Evolutionary conservation across 495 filamentous ascomycete species (phyloP).

Genomic region (Elaphomyces granulatus): DNA sequence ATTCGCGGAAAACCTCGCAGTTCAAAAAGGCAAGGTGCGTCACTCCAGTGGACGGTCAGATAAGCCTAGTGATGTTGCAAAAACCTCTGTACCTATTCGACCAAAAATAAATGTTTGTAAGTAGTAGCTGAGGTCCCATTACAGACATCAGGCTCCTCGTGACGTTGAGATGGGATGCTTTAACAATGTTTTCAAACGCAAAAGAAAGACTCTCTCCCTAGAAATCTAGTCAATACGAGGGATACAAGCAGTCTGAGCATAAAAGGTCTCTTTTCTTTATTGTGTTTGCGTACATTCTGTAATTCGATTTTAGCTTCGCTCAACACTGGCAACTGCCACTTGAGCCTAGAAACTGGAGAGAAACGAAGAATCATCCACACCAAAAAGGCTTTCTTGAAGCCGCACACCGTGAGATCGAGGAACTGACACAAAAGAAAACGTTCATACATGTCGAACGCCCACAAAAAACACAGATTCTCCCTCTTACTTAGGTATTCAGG

Average conservation of each 20-base stretch:
- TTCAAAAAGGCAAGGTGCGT: slow-evolving; percentile 49
- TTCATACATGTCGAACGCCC: neutral
- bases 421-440: too few relatives aligned
- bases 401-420: too few relatives aligned
- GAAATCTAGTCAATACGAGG: too few relatives aligned
- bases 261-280: neutral
- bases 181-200: slow-evolving; percentile 63
- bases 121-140: slow-evolving; percentile 55
- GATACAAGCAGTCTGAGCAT: too few relatives aligned
- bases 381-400: too few relatives aligned
- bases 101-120: slow-evolving; percentile 61
- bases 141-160: slow-evolving; percentile 57
- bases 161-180: slow-evolving; percentile 69
- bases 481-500: slow-evolving; percentile 7
- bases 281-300: slow-evolving; percentile 6
- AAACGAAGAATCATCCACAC: too few relatives aligned
- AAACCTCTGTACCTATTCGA: slow-evolving; percentile 51
- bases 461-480: slow-evolving; percentile 3
- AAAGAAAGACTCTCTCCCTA: slow-evolving; percentile 68
- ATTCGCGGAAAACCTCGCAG: slow-evolving; percentile 64
- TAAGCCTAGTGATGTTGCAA: neutral
- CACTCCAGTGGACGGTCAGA: slow-evolving; percentile 29
- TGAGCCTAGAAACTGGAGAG: too few relatives aligned
- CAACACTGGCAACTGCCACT: too few relatives aligned
- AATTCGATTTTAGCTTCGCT: slow-evolving; percentile 51